Percentiles rank a stretch among this genome's conserved stretches.
Conservation (phyloP, 495 filamentous ascomycete genomes). For the Pyrenopolyporus hunteri region DNA sequence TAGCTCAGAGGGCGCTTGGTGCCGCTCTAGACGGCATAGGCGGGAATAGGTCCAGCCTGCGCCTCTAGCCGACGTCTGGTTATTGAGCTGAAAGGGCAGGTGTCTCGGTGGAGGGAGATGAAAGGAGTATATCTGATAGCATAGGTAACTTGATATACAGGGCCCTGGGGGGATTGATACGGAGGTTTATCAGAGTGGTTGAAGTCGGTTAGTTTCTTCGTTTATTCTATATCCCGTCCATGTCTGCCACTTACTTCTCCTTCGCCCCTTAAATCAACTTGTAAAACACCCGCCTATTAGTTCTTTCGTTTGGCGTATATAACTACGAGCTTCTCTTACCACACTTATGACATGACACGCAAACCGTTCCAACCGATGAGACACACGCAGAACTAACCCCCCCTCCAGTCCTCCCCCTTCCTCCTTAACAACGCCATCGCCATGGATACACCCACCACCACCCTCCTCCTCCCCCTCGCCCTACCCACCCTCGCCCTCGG, state of each 20-base stretch:
- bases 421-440: no score
- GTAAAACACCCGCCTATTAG: no score
- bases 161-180: slow-evolving; percentile 4
- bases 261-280: no score
- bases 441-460: no score
- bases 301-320: no score
- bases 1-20: background rate
- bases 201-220: slow-evolving; percentile 21
- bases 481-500: slow-evolving; percentile 42
- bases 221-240: background rate
- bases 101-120: background rate
- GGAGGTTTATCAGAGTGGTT: slow-evolving; percentile 9
- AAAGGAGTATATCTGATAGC: slow-evolving; percentile 12
- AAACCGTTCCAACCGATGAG: no score
- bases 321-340: no score
- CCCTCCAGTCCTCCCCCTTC: no score
- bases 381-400: no score
- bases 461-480: slow-evolving; percentile 42
- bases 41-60: slow-evolving; percentile 4
- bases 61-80: background rate
- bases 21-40: slow-evolving; percentile 2
- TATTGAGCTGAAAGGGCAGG: slow-evolving; percentile 12
- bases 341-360: no score
- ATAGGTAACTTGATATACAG: slow-evolving; percentile 1
- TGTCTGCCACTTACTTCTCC: slow-evolving; percentile 19